These are phyloP conservation scores for Dalechampia spathulata DNA, from an alignment of 441 rosid genomes.

Conservation along the genomic window DNA sequence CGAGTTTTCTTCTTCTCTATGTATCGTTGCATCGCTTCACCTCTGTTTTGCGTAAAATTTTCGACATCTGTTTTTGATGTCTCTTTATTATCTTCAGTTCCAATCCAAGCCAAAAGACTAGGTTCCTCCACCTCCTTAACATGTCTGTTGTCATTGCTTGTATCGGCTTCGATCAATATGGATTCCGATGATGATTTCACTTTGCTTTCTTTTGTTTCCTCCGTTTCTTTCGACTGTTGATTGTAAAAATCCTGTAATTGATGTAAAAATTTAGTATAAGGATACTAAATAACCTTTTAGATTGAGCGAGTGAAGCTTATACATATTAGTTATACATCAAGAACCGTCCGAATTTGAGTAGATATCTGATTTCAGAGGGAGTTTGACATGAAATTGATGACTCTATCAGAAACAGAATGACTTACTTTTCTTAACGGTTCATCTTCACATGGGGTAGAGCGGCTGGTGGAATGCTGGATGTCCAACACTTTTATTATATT, in stretches of 20 bases:
- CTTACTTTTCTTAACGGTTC: slow-evolving; percentile 12
- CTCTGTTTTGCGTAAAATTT: slow-evolving; percentile 30
- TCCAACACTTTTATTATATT: slow-evolving; percentile 8
- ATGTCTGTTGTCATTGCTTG: slow-evolving; percentile 3
- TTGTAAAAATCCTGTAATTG: slow-evolving; percentile 5
- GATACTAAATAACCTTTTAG: no score
- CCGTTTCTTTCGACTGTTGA: not conserved
- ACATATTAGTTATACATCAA: not conserved
- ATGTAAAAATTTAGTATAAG: no score
- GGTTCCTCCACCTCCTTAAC: slow-evolving; percentile 10
- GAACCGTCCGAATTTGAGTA: not conserved
- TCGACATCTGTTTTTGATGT: slow-evolving; percentile 19
- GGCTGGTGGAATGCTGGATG: slow-evolving; percentile 8
- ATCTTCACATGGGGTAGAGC: slow-evolving; percentile 14
- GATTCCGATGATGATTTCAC: slow-evolving; percentile 10
- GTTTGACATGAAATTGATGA: not conserved
- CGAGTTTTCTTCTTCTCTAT: slow-evolving; percentile 46
- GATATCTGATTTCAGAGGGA: not conserved
- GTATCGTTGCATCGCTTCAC: slow-evolving; percentile 39
- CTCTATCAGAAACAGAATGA: not conserved
- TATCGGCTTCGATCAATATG: slow-evolving; percentile 9
- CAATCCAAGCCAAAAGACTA: not conserved
- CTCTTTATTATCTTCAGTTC: slow-evolving; percentile 5
- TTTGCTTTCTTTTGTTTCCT: slow-evolving; percentile 12
- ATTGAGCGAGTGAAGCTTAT: no score